Evolutionary conservation across 176 grass and related monocot genomes (phyloP).

Genomic region (Panicum miliaceum): DNA sequence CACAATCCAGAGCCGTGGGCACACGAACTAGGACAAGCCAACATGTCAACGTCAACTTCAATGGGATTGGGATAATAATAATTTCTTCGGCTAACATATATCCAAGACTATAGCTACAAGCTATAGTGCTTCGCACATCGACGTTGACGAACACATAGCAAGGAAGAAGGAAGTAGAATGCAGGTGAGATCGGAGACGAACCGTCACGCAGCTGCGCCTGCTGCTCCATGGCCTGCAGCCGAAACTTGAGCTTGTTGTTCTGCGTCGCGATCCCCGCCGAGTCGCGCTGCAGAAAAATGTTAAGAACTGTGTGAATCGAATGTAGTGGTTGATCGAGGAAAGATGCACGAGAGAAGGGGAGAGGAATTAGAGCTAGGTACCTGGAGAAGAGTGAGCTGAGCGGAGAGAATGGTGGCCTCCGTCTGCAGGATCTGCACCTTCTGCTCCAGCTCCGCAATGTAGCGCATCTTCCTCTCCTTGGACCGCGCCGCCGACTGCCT

Average conservation of each 20-base stretch:
- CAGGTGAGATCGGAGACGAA: slow-evolving; percentile 26
- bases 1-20: slow-evolving; percentile 22
- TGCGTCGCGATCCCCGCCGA: slow-evolving; percentile 66
- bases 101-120: background rate
- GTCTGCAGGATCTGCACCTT: slow-evolving; percentile 95
- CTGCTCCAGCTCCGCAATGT: slow-evolving; percentile 90
- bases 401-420: slow-evolving; percentile 76
- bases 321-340: background rate
- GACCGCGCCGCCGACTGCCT: slow-evolving; percentile 93
- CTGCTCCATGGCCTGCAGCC: slow-evolving; percentile 95
- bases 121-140: slow-evolving; percentile 42
- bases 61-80: background rate
- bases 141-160: slow-evolving; percentile 41
- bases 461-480: slow-evolving; percentile 90
- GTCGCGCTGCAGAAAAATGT: slow-evolving; percentile 56
- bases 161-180: background rate
- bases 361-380: slow-evolving; percentile 6
- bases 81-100: background rate
- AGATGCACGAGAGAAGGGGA: background rate
- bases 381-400: slow-evolving; percentile 82
- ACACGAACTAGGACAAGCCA: slow-evolving; percentile 33
- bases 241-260: slow-evolving; percentile 92
- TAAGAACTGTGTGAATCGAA: background rate
- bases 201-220: slow-evolving; percentile 90
- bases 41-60: slow-evolving; percentile 38